Conservation (phyloP, 306 rosid genomes). For the Vachellia pachyceras region DNA sequence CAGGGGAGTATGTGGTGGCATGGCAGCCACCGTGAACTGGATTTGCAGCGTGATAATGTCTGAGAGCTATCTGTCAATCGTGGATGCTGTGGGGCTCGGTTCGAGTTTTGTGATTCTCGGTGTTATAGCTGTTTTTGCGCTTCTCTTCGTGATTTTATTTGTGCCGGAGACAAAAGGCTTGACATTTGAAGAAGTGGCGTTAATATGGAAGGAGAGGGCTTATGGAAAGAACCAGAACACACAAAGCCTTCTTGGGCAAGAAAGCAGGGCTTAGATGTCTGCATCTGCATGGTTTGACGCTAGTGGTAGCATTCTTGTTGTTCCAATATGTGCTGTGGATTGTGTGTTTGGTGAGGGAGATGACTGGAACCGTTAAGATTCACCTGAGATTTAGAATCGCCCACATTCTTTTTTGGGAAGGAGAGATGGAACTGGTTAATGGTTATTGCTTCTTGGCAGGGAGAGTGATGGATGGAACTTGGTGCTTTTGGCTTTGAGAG, state of each 20-base stretch:
- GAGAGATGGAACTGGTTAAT: background rate
- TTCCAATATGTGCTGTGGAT: background rate
- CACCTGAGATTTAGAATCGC: background rate
- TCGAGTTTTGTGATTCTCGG: conserved; percentile 59
- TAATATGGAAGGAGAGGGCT: conserved; percentile 76
- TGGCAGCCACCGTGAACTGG: conserved; percentile 79
- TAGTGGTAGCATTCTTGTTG: background rate
- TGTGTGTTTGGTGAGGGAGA: background rate
- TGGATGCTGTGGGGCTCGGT: conserved; percentile 58
- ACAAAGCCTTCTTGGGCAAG: conserved; percentile 51
- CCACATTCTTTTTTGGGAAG: background rate
- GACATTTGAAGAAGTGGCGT: conserved; percentile 69
- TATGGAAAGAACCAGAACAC: conserved; percentile 50
- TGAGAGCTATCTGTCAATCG: conserved; percentile 56
- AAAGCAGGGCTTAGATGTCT: background rate
- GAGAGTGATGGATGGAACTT: background rate
- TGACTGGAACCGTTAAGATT: background rate
- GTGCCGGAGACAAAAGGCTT: conserved; percentile 74
- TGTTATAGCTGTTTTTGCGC: conserved; percentile 49
- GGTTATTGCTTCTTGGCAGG: background rate
- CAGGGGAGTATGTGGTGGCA: conserved; percentile 71
- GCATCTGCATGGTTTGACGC: background rate
- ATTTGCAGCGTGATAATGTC: conserved; percentile 58
- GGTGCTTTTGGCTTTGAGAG: background rate
- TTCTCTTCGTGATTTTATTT: conserved; percentile 46